phyloP scores from a whole-genome alignment of 2,329 filamentous ascomycete species.

The Penicillium brevicompactum region DNA sequence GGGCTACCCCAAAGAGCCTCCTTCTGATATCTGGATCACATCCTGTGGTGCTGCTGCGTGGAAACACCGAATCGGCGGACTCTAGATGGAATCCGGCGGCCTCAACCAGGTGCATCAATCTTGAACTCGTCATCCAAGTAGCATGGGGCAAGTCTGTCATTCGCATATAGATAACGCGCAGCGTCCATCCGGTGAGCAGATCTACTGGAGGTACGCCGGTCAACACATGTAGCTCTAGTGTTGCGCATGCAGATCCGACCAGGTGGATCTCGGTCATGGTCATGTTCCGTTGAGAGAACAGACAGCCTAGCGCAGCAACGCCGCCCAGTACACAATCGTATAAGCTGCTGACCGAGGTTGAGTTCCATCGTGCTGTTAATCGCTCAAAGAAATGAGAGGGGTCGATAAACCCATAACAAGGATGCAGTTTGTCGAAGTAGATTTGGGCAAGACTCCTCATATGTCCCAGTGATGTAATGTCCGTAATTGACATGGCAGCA shows the following conservation, averaged over 20 bases:
- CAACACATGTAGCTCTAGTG: slow-evolving; percentile 42
- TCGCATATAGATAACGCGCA: slow-evolving; percentile 56
- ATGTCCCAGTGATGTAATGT: slow-evolving; percentile 49
- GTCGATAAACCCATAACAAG: slow-evolving; percentile 55
- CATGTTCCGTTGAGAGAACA: slow-evolving; percentile 51
- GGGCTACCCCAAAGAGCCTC: slow-evolving; percentile 52
- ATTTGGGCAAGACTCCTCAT: slow-evolving; percentile 48
- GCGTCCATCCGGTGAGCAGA: slow-evolving; percentile 46
- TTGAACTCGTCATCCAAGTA: slow-evolving; percentile 39
- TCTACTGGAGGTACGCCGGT: slow-evolving; percentile 27
- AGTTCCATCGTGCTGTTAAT: slow-evolving; percentile 25
- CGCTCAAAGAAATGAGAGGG: slow-evolving; percentile 20
- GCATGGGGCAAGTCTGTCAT: slow-evolving; percentile 55
- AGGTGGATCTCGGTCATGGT: slow-evolving; percentile 49
- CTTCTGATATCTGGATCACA: slow-evolving; percentile 39
- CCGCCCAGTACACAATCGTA: slow-evolving; percentile 55
- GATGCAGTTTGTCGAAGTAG: slow-evolving; percentile 56
- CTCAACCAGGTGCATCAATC: slow-evolving; percentile 54
- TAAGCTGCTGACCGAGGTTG: slow-evolving; percentile 24
- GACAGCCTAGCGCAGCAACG: slow-evolving; percentile 54
- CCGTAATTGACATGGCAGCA: slow-evolving; percentile 39
- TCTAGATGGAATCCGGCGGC: slow-evolving; percentile 43
- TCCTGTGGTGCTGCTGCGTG: slow-evolving; percentile 2
- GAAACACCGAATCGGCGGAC: slow-evolving; percentile 15
- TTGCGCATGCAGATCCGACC: slow-evolving; percentile 46